A percentile compares a stretch with the other conserved stretches of the same genome.
These are phyloP conservation scores for Mycena capillaripes DNA, from an alignment of 768 basidiomycete species.

Conservation along the genomic window DNA sequence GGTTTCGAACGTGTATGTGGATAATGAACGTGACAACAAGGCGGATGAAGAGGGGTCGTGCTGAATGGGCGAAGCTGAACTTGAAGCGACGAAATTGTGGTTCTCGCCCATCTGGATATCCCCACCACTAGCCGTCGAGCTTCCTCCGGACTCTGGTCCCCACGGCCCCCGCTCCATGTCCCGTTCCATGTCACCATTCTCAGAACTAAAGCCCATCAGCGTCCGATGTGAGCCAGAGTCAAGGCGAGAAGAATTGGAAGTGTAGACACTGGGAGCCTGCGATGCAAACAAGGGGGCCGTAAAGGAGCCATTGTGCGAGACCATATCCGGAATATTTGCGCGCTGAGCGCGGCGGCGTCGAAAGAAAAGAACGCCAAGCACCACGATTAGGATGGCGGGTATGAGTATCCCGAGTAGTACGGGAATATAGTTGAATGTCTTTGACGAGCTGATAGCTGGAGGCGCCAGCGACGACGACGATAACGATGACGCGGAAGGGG, in stretches of 20 bases:
- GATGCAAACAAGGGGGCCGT: neutral
- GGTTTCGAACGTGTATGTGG: neutral
- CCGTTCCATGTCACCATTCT: too few species aligned
- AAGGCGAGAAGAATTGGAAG: neutral
- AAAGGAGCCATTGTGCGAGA: neutral
- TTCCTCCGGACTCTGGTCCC: neutral
- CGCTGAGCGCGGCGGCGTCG: slow-evolving; percentile 4
- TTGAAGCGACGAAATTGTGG: too few species aligned
- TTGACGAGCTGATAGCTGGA: neutral
- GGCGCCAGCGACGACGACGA: neutral
- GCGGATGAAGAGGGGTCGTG: neutral
- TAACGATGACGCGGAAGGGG: neutral
- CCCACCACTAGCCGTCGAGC: neutral
- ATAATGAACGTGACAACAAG: neutral
- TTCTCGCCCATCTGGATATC: neutral
- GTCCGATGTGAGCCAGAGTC: neutral
- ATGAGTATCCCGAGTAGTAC: neutral
- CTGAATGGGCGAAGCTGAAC: neutral
- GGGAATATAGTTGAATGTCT: neutral
- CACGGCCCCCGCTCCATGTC: neutral
- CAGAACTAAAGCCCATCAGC: neutral
- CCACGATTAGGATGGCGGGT: neutral
- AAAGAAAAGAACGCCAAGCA: neutral
- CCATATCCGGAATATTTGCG: neutral
- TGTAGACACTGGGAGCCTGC: neutral